These are phyloP conservation scores for Cytospora piceicola DNA, from an alignment of 2,329 filamentous ascomycete species.

Conservation along the genomic window DNA sequence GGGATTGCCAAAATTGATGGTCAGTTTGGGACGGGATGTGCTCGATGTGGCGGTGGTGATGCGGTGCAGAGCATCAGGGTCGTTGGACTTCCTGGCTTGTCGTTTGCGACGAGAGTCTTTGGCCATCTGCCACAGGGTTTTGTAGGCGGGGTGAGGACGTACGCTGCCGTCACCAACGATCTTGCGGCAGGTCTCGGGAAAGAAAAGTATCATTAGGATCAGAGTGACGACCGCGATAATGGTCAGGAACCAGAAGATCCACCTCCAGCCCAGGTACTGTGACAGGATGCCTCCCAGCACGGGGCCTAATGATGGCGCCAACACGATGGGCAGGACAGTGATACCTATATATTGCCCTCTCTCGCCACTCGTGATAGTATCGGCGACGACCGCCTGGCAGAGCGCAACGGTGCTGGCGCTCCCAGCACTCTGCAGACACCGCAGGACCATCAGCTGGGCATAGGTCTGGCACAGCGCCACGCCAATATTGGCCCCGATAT, in stretches of 20 bases:
- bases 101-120: conserved; percentile 27
- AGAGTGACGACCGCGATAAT: conserved; percentile 43
- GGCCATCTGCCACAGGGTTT: conserved; percentile 36
- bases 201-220: conserved; percentile 44
- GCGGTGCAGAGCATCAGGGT: conserved; percentile 21
- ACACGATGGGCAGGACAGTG: conserved; percentile 51
- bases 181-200: conserved; percentile 50
- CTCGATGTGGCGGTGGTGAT: conserved; percentile 16
- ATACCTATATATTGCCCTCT: conserved; percentile 63
- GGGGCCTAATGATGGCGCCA: conserved; percentile 47
- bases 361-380: conserved; percentile 65
- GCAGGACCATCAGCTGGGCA: conserved; percentile 54
- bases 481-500: conserved; percentile 57
- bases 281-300: conserved; percentile 55
- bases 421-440: conserved; percentile 61
- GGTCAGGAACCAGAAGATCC: conserved; percentile 57
- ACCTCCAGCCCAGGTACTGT: conserved; percentile 53
- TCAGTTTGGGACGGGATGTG: conserved; percentile 20
- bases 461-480: conserved; percentile 55
- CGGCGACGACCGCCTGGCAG: conserved; percentile 61
- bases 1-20: conserved; percentile 80
- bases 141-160: conserved; percentile 38
- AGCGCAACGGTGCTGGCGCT: conserved; percentile 64
- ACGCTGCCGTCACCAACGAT: conserved; percentile 51
- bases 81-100: conserved; percentile 18